A percentile compares a stretch with the other conserved stretches of the same genome.
These are phyloP conservation scores for Podospora pseudocomata DNA, from an alignment of 495 filamentous ascomycete genomes.

Conservation along the genomic window DNA sequence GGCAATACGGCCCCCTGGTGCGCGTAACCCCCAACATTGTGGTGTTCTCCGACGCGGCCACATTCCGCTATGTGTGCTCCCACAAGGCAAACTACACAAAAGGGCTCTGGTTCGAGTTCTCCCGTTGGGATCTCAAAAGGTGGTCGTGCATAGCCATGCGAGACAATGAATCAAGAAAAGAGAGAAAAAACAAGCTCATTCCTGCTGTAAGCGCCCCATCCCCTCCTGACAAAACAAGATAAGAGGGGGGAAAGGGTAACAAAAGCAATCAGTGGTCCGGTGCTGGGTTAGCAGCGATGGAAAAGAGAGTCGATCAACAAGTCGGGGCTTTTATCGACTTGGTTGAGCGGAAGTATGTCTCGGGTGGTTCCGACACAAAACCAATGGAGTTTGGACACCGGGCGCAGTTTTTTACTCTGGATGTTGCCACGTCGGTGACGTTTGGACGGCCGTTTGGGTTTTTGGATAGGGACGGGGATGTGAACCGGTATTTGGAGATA, in stretches of 20 bases:
- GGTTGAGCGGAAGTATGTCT: neutral
- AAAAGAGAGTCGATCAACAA: neutral
- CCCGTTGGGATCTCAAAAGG: conserved; percentile 29
- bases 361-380: neutral
- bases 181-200: neutral
- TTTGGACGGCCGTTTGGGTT: conserved; percentile 48
- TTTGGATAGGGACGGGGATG: conserved; percentile 1
- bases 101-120: conserved; percentile 25
- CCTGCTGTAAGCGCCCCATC: neutral
- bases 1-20: conserved; percentile 38
- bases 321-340: neutral
- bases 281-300: neutral
- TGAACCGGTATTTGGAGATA: neutral
- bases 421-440: conserved; percentile 47
- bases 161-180: neutral
- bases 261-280: neutral
- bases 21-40: conserved; percentile 30
- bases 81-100: conserved; percentile 25
- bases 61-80: conserved; percentile 24
- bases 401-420: conserved; percentile 49
- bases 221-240: too few species aligned
- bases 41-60: conserved; percentile 27
- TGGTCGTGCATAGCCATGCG: conserved; percentile 31
- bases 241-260: too few species aligned
- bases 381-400: conserved; percentile 41